Base-by-base conservation (phyloP, 257 asterid genomes). In the Leptodermis oblonga region DNA sequence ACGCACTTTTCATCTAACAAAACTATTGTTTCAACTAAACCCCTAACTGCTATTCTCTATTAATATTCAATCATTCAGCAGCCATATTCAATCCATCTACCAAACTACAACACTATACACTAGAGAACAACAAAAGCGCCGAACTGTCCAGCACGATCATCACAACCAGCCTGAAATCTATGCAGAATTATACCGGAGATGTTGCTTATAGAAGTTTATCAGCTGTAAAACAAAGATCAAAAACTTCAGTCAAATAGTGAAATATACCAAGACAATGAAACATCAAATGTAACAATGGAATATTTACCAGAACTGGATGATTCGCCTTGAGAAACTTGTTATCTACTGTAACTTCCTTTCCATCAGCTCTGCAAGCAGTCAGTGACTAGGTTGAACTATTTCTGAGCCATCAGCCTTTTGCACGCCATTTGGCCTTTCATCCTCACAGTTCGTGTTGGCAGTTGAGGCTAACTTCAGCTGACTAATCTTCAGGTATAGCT, bases 241-340 rank as follows among this genome's bases (percentile, higher is more conserved):
- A 17, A 62, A 59, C 17, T 43, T 67, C 39, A 34, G 67, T 54
- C 48, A 59, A 64, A 46, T 45, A 25, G 42, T 43, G 8, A 64
- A 60, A 68, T 14, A 67, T 28, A 10, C 4, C 25, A 18, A 0
- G 41, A 30, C 17, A 28, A 33, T 39, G 52, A 26, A 65, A 67
- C 30, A 22, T 48, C 1, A 67, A 48, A 28, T 17, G 64, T 48
- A 45, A 46, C 48, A 55, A 62, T 8, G 5, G 45, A 58, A 49
- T 9, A 72, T 86, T 81, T 82, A 84, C 98, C 87, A 92, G 76
- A 67, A 82, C 87, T 4, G 98, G 98, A 79, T 90, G 74, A 74
- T 92, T 79, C 51, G 89, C 85, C 84, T 92, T 92, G 79, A 92
- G 86, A 78, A 83, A 92, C 67, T 86, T 90, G 89, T 90, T 92